Conservation (phyloP, 2,329 filamentous ascomycete genomes). For the Madurella mycetomatis region DNA sequence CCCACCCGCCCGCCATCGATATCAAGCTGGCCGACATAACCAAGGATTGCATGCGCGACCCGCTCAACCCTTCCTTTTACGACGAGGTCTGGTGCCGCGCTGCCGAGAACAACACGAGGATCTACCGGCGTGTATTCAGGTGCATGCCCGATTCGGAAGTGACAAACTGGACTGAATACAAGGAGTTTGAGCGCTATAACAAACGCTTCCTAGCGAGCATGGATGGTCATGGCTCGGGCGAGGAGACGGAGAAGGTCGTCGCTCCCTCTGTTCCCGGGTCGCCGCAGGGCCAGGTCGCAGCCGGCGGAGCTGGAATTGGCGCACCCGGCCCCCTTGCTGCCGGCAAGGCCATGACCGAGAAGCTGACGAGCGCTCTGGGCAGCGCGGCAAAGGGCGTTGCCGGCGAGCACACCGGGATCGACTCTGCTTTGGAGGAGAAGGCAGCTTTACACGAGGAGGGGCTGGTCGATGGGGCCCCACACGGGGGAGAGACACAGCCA, state of each 20-base stretch:
- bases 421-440: slow-evolving; percentile 42
- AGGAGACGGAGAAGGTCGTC: slow-evolving; percentile 43
- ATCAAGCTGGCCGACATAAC: slow-evolving; percentile 70
- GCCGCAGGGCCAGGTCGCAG: slow-evolving; percentile 16
- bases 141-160: slow-evolving; percentile 97
- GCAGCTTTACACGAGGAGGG: slow-evolving; percentile 28
- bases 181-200: slow-evolving; percentile 73
- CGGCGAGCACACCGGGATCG: neutral
- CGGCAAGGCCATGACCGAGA: slow-evolving; percentile 35
- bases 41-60: slow-evolving; percentile 93
- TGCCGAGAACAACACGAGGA: slow-evolving; percentile 90
- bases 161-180: slow-evolving; percentile 88
- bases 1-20: slow-evolving; percentile 58
- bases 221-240: slow-evolving; percentile 52
- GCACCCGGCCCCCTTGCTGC: slow-evolving; percentile 39
- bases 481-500: neutral
- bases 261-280: slow-evolving; percentile 27
- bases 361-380: slow-evolving; percentile 27
- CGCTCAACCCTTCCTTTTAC: slow-evolving; percentile 75
- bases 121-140: slow-evolving; percentile 89
- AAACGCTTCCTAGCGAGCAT: slow-evolving; percentile 69
- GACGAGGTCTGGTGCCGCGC: slow-evolving; percentile 83
- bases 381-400: slow-evolving; percentile 22
- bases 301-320: slow-evolving; percentile 39
- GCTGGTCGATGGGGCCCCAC: neutral